Percentiles rank a stretch among this genome's conserved stretches.
These are phyloP conservation scores for Entrophospora sp. DNA, from an alignment of 192 early-diverging fungal genomes.

Conservation along the genomic window DNA sequence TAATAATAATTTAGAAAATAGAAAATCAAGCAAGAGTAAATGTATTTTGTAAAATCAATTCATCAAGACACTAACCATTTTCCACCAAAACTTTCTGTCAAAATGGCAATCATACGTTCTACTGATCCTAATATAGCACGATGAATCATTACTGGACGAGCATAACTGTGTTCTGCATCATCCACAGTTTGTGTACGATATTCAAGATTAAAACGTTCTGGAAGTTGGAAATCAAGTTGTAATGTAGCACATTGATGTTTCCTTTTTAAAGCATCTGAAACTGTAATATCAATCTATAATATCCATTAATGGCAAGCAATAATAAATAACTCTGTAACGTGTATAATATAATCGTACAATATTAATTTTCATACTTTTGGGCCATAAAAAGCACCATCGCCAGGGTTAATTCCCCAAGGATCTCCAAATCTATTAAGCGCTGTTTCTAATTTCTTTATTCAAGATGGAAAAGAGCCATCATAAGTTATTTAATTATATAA, in stretches of 20 bases:
- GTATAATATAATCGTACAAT: neutral
- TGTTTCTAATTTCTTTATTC: constrained; percentile 50
- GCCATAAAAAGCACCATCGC: constrained; percentile 99
- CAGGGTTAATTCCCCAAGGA: constrained; percentile 82
- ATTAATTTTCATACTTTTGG: constrained; percentile 52
- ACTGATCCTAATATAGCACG: constrained; percentile 95
- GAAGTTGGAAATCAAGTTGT: constrained; percentile 97
- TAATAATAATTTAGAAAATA: no score
- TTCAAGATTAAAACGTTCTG: constrained; percentile 85
- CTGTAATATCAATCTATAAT: constrained; percentile 80
- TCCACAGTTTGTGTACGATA: constrained; percentile 65
- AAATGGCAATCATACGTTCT: constrained; percentile 91
- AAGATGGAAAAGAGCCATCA: neutral
- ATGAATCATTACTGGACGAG: constrained; percentile 95
- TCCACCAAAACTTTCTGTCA: constrained; percentile 93
- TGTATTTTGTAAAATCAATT: neutral
- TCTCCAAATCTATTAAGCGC: constrained; percentile 73
- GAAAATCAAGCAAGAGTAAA: no score
- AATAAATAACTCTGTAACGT: no score
- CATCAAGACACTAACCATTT: constrained; percentile 54
- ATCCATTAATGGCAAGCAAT: neutral
- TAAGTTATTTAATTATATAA: no score
- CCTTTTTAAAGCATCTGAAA: constrained; percentile 86
- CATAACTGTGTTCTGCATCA: constrained; percentile 38
- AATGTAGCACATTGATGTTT: constrained; percentile 95